Evolutionary conservation across 2,329 filamentous ascomycete species (phyloP).

Genomic region (Orbilia blumenaviensis): DNA sequence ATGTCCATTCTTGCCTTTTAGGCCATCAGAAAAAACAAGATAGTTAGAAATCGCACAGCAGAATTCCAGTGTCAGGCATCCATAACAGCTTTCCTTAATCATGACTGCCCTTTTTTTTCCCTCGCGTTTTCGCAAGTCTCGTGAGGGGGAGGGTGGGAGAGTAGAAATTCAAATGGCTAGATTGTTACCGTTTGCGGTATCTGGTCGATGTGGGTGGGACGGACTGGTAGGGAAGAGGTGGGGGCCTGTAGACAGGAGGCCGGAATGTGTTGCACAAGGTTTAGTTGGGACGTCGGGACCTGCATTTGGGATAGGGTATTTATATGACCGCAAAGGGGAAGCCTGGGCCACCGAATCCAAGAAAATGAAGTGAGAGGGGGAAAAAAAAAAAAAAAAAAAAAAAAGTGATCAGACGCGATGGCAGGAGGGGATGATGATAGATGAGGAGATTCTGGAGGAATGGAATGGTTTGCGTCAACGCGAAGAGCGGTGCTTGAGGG

Average conservation of each 20-base stretch:
- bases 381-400: too few relatives aligned
- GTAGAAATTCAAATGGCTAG: conserved; percentile 24
- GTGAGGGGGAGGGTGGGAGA: neutral
- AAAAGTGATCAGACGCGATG: neutral
- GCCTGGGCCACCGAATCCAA: conserved; percentile 20
- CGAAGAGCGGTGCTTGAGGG: neutral
- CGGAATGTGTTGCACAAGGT: conserved; percentile 53
- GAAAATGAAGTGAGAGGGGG: conserved; percentile 3
- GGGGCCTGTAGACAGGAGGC: conserved; percentile 37
- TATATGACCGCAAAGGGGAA: conserved; percentile 34
- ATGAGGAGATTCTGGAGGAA: conserved; percentile 35
- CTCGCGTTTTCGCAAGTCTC: neutral
- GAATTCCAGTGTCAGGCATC: conserved; percentile 45
- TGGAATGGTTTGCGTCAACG: conserved; percentile 1
- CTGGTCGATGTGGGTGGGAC: conserved; percentile 14
- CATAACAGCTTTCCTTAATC: conserved; percentile 11
- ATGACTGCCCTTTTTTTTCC: conserved; percentile 9
- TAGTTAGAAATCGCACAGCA: neutral
- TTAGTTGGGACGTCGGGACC: conserved; percentile 34
- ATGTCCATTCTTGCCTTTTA: conserved; percentile 18
- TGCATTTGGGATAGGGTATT: conserved; percentile 45
- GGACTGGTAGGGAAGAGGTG: conserved; percentile 10
- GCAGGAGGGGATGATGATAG: neutral
- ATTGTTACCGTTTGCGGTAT: conserved; percentile 45
- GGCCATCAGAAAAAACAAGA: neutral